Base-by-base conservation (phyloP, 2,329 filamentous ascomycete genomes). In the Penicillium thymicola region DNA sequence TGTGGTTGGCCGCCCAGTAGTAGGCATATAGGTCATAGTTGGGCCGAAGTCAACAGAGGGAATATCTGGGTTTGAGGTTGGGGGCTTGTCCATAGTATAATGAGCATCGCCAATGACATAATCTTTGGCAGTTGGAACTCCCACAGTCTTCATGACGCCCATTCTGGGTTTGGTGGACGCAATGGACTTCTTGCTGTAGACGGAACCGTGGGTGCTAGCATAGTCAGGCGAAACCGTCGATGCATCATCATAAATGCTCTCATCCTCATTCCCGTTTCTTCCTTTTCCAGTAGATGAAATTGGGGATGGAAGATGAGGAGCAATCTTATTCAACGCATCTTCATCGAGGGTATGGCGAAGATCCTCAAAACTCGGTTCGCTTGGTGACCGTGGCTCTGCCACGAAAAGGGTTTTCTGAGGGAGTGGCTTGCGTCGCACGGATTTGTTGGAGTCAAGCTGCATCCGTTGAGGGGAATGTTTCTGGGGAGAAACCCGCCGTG, bases 11-110 rank as follows among this genome's bases (percentile, higher is more conserved):
- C 82, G 80, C 63, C 78, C 79, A 18, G 75, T 78, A 42, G 77
- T 77, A 28, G 83, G 81, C 59, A 77, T 78, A 55, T 91, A 88
- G 58, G 89, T 87, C 65, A 90, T 77, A 0, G 92, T 96, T 6
- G 88, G 90, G 0, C 93, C 93, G 74, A 97, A 97, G 71, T 97
- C 87, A 60, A 96, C 84, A 5, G 82, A 76, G 1, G 90, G 90
- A 58, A 96, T 85, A 55, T 85, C 81, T 25, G 83, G 79, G 14
- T 77, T 76, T 37, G 69, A 62, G 32, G 67, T 67, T 23, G 61
- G 44, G 18, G 69, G 61, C 37, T 75, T 68, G 41, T 73, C 69
- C 44, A 72, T 65, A 46, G 70, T 65, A 62, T 79, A 79, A 57
- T 70, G 77, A 58, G 73, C 73, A 67, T 81, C 79, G 16, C 79